Conservation (phyloP, 805 yeast genomes). For the Lachancea nothofagi region DNA sequence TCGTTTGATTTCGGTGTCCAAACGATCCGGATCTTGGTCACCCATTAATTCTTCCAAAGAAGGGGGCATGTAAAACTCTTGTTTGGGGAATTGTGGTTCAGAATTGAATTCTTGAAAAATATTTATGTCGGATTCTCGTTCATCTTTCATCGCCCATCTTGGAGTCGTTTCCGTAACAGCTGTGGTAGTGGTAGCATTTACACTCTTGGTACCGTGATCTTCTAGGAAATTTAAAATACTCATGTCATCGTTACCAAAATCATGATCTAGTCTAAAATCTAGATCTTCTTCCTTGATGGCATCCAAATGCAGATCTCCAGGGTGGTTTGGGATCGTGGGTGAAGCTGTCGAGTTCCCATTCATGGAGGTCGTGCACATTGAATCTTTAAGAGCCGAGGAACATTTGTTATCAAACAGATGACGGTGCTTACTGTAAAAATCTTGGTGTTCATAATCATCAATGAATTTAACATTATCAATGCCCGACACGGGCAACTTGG, state of each 20-base stretch:
- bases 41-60: constrained; percentile 32
- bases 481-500: neutral
- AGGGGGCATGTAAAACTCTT: constrained; percentile 24
- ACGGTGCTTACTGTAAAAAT: constrained; percentile 19
- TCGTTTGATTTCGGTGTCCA: constrained; percentile 11
- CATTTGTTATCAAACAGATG: constrained; percentile 4
- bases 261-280: constrained; percentile 8
- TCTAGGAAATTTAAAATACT: constrained; percentile 13
- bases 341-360: constrained; percentile 1
- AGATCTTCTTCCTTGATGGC: constrained; percentile 13
- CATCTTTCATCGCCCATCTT: constrained; percentile 7
- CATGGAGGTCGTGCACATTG: neutral
- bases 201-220: constrained; percentile 7
- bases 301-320: constrained; percentile 9
- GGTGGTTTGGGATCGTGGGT: constrained; percentile 1
- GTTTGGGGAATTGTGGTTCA: constrained; percentile 1
- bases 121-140: neutral
- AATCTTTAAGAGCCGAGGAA: neutral
- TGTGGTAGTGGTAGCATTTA: neutral
- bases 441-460: constrained; percentile 21
- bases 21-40: constrained; percentile 21
- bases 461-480: constrained; percentile 16
- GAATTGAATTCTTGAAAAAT: constrained; percentile 3
- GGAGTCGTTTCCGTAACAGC: constrained; percentile 7
- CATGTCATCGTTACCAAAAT: constrained; percentile 10